These are phyloP conservation scores for Luffa aegyptiaca DNA, from an alignment of 306 rosid genomes.

Conservation along the genomic window DNA sequence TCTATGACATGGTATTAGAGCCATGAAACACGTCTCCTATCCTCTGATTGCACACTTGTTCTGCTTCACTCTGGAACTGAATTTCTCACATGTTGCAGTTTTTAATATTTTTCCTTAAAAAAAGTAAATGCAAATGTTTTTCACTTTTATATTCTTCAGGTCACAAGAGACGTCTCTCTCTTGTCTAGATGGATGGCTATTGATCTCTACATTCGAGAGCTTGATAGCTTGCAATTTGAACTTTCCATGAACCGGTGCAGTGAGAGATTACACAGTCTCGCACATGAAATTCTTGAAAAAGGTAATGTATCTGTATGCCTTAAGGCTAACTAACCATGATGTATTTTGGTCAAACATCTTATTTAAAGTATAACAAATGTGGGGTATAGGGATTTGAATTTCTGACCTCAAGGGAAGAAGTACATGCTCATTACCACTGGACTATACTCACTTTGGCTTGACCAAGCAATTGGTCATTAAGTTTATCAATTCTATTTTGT, in stretches of 20 bases:
- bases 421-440: too few relatives aligned
- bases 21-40: background rate
- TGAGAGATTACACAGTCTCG: constrained; percentile 47
- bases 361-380: too few relatives aligned
- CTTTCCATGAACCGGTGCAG: constrained; percentile 86
- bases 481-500: background rate
- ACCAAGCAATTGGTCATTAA: background rate
- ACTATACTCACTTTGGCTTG: too few relatives aligned
- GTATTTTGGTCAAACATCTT: background rate
- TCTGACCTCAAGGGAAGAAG: too few relatives aligned
- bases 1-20: background rate
- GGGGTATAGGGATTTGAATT: too few relatives aligned
- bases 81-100: background rate
- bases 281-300: constrained; percentile 63
- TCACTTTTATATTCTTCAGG: constrained; percentile 30
- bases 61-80: background rate
- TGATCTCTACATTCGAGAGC: constrained; percentile 79
- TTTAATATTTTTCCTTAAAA: background rate
- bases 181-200: constrained; percentile 89
- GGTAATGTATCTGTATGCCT: constrained; percentile 32
- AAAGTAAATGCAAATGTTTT: background rate
- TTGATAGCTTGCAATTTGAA: constrained; percentile 84
- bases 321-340: constrained; percentile 2
- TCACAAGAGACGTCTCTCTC: constrained; percentile 79
- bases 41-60: background rate